Percentiles rank a stretch among this genome's conserved stretches.
Conservation (phyloP, 2,329 filamentous ascomycete species). For the Cladorrhinum sp. region DNA sequence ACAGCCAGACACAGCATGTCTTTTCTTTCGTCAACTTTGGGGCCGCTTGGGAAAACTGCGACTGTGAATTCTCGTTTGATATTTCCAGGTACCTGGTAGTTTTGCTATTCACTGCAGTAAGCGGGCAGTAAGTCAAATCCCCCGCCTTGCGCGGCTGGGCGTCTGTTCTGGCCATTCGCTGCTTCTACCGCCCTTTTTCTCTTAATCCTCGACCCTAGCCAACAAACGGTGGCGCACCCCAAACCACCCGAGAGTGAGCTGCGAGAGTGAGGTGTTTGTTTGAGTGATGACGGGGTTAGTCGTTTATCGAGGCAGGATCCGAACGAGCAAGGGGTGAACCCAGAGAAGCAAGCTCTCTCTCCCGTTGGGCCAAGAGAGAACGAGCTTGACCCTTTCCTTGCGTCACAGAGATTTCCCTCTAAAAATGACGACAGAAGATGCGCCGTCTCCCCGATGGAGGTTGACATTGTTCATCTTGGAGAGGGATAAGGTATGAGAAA, state of each 20-base stretch:
- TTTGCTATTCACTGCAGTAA: neutral
- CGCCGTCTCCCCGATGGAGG: neutral
- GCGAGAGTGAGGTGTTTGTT: neutral
- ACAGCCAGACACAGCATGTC: neutral
- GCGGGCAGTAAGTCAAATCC: neutral
- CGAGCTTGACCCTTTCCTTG: neutral
- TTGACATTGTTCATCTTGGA: neutral
- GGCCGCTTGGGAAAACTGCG: constrained; percentile 8
- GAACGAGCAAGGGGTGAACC: neutral
- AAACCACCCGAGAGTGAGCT: neutral
- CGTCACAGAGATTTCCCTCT: neutral
- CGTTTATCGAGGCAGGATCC: constrained; percentile 20
- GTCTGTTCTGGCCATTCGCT: constrained; percentile 10
- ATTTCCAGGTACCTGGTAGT: too few species aligned
- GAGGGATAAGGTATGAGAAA: neutral
- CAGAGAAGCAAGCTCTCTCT: constrained; percentile 1
- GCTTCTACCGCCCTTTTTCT: neutral
- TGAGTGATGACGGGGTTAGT: neutral
- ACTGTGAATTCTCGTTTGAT: constrained; percentile 4
- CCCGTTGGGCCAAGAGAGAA: neutral
- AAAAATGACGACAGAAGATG: neutral
- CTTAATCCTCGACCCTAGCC: neutral
- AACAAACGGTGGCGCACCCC: neutral
- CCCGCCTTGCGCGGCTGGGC: constrained; percentile 19
- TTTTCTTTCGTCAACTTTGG: neutral